Conservation (phyloP, 371 early-diverging fungal genomes). For the Actinomucor elegans region DNA sequence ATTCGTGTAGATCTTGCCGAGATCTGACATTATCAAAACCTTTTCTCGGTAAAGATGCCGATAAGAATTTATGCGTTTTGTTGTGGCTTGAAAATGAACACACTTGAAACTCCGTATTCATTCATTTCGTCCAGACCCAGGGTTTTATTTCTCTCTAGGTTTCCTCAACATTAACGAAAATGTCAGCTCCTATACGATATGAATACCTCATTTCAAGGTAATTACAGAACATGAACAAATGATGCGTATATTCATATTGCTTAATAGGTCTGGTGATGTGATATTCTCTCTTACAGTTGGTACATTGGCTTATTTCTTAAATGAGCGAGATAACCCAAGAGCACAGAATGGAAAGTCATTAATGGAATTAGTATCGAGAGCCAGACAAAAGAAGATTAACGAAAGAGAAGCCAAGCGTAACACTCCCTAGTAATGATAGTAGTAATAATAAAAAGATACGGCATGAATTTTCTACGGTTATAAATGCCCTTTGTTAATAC, state of each 20-base stretch:
- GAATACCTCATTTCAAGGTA: slow-evolving; percentile 50
- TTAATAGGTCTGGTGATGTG: slow-evolving; percentile 45
- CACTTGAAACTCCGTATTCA: no score
- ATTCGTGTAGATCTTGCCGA: no score
- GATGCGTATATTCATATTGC: not conserved
- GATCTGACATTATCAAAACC: no score
- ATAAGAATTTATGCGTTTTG: no score
- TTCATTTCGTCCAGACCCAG: no score
- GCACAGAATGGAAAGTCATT: slow-evolving; percentile 51
- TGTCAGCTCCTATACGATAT: slow-evolving; percentile 39
- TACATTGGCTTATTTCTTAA: slow-evolving; percentile 50
- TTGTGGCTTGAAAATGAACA: no score
- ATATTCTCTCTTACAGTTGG: slow-evolving; percentile 48
- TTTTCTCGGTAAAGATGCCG: no score
- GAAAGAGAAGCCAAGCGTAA: slow-evolving; percentile 30
- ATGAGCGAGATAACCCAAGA: slow-evolving; percentile 50
- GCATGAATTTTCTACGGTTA: not conserved
- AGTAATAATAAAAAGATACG: not conserved
- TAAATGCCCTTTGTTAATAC: slow-evolving; percentile 6
- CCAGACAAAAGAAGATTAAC: slow-evolving; percentile 29
- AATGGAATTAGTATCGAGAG: slow-evolving; percentile 32
- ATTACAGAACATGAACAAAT: not conserved
- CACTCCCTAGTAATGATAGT: not conserved
- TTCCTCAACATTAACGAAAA: no score
- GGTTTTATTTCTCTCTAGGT: no score